Evolutionary conservation across 2,329 filamentous ascomycete species (phyloP).

Genomic region (Exserohilum rostratum): DNA sequence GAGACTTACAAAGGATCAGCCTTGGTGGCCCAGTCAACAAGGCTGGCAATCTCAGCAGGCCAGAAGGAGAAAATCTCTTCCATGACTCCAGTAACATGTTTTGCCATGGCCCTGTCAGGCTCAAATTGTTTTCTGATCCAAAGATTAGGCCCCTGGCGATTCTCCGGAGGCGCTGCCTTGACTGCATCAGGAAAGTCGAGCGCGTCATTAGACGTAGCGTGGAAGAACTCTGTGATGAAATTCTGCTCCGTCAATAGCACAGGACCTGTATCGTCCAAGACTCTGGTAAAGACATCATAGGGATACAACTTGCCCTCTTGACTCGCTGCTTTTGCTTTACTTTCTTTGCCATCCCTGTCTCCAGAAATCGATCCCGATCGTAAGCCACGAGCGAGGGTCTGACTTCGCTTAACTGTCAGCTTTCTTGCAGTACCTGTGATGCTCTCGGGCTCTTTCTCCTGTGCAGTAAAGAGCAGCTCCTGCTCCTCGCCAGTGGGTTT

Average conservation of each 20-base stretch:
- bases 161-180: slow-evolving; percentile 66
- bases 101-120: slow-evolving; percentile 84
- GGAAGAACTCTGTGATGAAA: slow-evolving; percentile 96
- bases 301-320: slow-evolving; percentile 72
- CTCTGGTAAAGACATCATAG: slow-evolving; percentile 80
- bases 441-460: slow-evolving; percentile 86
- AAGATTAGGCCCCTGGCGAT: slow-evolving; percentile 74
- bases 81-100: slow-evolving; percentile 84
- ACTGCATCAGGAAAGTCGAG: slow-evolving; percentile 85
- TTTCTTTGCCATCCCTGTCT: slow-evolving; percentile 62
- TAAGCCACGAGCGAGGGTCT: slow-evolving; percentile 78
- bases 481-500: slow-evolving; percentile 78
- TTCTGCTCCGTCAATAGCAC: slow-evolving; percentile 94
- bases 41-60: slow-evolving; percentile 74
- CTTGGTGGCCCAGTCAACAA: slow-evolving; percentile 83
- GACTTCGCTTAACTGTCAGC: slow-evolving; percentile 90
- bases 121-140: slow-evolving; percentile 80
- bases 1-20: slow-evolving; percentile 78
- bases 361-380: slow-evolving; percentile 71
- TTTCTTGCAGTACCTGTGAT: slow-evolving; percentile 74
- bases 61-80: slow-evolving; percentile 86
- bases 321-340: slow-evolving; percentile 60
- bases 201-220: slow-evolving; percentile 82
- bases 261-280: slow-evolving; percentile 80
- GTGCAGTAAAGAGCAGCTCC: slow-evolving; percentile 85